These are phyloP conservation scores for Vaccinium darrowii DNA, from an alignment of 148 eudicot genomes.

Conservation along the genomic window DNA sequence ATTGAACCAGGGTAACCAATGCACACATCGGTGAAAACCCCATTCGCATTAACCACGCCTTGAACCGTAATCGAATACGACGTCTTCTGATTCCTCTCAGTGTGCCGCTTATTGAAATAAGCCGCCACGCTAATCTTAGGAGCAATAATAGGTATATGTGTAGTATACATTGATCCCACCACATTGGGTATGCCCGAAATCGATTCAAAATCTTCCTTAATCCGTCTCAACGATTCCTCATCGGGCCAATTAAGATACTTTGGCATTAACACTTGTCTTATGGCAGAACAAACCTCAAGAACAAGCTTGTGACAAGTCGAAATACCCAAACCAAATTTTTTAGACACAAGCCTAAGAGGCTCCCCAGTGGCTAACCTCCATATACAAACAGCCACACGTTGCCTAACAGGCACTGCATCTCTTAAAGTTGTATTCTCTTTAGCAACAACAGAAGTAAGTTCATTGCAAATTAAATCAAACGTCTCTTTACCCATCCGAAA, in stretches of 20 bases:
- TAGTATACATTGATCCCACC: constrained; percentile 90
- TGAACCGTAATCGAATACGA: constrained; percentile 87
- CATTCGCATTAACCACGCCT: constrained; percentile 74
- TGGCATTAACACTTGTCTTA: constrained; percentile 77
- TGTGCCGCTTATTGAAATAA: constrained; percentile 75
- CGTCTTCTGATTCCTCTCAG: constrained; percentile 79
- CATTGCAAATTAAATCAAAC: constrained; percentile 73
- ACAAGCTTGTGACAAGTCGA: constrained; percentile 94
- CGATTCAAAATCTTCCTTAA: constrained; percentile 54
- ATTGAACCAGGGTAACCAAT: constrained; percentile 95
- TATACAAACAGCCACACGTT: constrained; percentile 86
- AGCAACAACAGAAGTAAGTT: constrained; percentile 60
- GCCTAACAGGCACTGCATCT: constrained; percentile 82
- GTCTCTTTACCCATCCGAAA: constrained; percentile 83
- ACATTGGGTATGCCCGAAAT: constrained; percentile 73
- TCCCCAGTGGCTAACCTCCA: constrained; percentile 89
- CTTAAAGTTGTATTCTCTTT: constrained; percentile 81
- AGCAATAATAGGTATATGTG: constrained; percentile 88
- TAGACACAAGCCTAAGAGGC: constrained; percentile 78
- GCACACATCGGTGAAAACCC: constrained; percentile 79
- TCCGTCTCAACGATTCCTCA: constrained; percentile 31
- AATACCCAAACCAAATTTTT: constrained; percentile 83
- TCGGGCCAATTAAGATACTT: constrained; percentile 80
- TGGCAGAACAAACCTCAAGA: constrained; percentile 84
- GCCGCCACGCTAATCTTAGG: constrained; percentile 91